Evolutionary conservation across 139 green algal species (phyloP).

Genomic region (Micromonas pusilla): DNA sequence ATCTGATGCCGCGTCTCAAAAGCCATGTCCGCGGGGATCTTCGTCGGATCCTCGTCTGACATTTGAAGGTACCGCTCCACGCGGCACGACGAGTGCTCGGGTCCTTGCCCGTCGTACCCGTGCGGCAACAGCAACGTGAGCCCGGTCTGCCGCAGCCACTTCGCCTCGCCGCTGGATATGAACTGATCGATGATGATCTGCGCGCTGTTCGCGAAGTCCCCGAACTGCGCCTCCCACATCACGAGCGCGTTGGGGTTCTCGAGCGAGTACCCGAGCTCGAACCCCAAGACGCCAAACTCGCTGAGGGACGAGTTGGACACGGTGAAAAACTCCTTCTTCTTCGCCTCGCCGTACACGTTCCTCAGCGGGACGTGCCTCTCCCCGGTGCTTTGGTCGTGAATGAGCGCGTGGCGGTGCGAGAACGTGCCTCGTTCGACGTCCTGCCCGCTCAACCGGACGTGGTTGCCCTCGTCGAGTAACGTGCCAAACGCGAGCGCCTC

Average conservation of each 20-base stretch:
- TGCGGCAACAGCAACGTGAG: constrained; percentile 83
- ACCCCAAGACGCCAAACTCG: constrained; percentile 95
- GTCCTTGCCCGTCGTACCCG: constrained; percentile 70
- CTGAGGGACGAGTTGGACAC: constrained; percentile 65
- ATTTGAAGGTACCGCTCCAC: constrained; percentile 88
- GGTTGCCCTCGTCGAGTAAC: constrained; percentile 89
- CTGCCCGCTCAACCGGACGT: constrained; percentile 92
- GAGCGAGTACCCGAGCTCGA: constrained; percentile 95
- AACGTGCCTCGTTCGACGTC: constrained; percentile 97
- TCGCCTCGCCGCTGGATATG: constrained; percentile 69
- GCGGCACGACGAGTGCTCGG: constrained; percentile 80
- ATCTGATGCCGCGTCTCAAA: constrained; percentile 40
- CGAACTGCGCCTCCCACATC: constrained; percentile 95
- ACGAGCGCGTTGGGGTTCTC: constrained; percentile 94
- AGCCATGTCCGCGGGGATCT: constrained; percentile 39
- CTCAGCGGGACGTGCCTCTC: constrained; percentile 70
- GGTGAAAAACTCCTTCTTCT: constrained; percentile 41
- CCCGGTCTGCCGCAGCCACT: constrained; percentile 69
- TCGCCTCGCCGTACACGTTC: constrained; percentile 72
- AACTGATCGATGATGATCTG: constrained; percentile 48
- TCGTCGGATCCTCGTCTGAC: constrained; percentile 39
- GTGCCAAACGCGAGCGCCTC: constrained; percentile 94
- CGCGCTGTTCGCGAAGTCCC: constrained; percentile 94
- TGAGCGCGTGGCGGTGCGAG: constrained; percentile 80
- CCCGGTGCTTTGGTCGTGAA: constrained; percentile 76